Base-by-base conservation (phyloP, 208 protist genomes). In the Trypanosoma cruzi region DNA sequence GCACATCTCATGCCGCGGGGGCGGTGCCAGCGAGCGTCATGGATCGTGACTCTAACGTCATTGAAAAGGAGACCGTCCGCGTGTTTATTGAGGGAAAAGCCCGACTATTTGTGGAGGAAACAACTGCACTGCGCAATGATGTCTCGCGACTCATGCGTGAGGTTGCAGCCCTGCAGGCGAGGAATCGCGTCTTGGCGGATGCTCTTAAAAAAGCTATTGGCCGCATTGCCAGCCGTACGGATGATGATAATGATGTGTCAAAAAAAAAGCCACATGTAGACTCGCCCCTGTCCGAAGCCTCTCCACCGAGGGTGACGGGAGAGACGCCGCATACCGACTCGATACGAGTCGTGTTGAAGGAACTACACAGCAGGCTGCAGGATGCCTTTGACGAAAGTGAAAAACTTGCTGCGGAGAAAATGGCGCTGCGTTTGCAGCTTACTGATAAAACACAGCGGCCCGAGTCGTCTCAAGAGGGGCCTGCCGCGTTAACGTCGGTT, bases 341-440 rank as follows among this genome's bases (percentile, higher is more conserved):
- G 14, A 68, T 85, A 20, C 50, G 61, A 37, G 49, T 55, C 34
- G 71, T 75, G 16, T 56, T 77, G 28, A 54, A 79, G 64, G 69
- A 75, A 16, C 55, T 85, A 50, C 68, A 74, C 34, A 62, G 46
- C 28, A 73, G 68, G 26, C 48, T 85, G 42, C 62, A 79, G 42
- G 75, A 85, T 34, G 77, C 69, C 50, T 74, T 68, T 64, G 63
- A 50, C 57, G 73, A 61, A 52, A 77, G 79, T 58, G 80, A 81
- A 22, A 61, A 60, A 26, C 66, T 79, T 50, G 64, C 34, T 11
- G 55, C 55, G 6, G 55, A 60, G 1, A 36, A 34, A n/a, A 60
- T 60, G 55, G 55, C 10, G 55, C 14, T 60, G 55, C 32, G 10
- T 1, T 22, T 60, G 55, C 26, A 40, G 32, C 32, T 60, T 26